phyloP scores from a whole-genome alignment of 164 flowering plant genomes.

The Nymphaea thermarum region DNA sequence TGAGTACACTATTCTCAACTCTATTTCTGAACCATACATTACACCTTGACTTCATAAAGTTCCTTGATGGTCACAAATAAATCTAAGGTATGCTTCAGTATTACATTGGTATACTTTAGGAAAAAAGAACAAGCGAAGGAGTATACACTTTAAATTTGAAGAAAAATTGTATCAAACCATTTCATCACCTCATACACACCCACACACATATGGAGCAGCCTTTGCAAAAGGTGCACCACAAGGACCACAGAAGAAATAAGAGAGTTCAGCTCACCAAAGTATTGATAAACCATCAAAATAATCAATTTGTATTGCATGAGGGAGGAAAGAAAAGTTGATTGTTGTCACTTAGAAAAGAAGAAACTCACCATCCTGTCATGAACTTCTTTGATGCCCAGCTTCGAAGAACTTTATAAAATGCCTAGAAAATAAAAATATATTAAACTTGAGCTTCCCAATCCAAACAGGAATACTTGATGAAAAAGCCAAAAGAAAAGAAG shows the following conservation, averaged over 20 bases:
- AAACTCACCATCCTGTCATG: slow-evolving; percentile 78
- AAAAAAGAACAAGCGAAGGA: no score
- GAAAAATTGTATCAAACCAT: no score
- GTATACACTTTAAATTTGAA: no score
- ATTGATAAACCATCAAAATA: no score
- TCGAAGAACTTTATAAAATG: slow-evolving; percentile 62
- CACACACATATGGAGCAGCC: background rate
- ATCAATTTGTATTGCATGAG: background rate
- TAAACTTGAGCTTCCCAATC: background rate
- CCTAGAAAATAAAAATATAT: slow-evolving; percentile 25
- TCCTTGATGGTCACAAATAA: no score
- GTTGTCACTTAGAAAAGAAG: background rate
- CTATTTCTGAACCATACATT: no score
- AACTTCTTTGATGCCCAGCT: slow-evolving; percentile 94
- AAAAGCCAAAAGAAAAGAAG: background rate
- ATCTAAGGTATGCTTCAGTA: no score
- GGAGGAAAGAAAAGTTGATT: background rate
- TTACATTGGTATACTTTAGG: no score
- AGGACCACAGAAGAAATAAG: background rate
- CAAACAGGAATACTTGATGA: background rate
- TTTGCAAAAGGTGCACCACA: background rate
- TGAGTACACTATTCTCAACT: background rate
- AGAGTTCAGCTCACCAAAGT: background rate
- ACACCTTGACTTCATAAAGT: no score
- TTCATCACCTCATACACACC: background rate